Conservation (phyloP, 177 flowering plant species). For the Vitis hybrid region DNA sequence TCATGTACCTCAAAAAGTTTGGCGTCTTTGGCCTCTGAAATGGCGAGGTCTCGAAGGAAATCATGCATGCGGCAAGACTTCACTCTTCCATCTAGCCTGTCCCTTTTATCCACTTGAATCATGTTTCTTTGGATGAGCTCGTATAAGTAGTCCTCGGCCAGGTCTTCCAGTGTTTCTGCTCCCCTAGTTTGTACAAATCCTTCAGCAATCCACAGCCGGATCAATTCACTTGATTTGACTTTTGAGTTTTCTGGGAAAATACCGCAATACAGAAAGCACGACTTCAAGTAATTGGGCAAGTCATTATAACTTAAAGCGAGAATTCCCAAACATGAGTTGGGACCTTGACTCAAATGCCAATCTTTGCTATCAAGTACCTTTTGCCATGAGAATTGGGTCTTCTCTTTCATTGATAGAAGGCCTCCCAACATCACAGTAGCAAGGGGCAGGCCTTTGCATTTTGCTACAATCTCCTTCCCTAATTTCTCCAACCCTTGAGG, state of each 20-base stretch:
- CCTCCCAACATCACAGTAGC: conserved; percentile 4
- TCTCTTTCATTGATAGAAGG: conserved; percentile 2
- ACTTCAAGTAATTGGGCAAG: too few species aligned
- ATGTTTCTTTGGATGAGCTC: conserved; percentile 6
- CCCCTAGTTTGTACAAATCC: conserved; percentile 1
- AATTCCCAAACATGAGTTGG: neutral
- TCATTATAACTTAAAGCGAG: too few species aligned
- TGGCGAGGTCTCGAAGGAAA: conserved; percentile 8
- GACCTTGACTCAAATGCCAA: conserved; percentile 1
- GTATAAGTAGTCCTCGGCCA: conserved; percentile 15
- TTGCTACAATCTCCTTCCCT: conserved; percentile 1
- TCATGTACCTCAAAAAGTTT: neutral
- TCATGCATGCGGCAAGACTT: conserved; percentile 10
- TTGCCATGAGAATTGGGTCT: neutral
- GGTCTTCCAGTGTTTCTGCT: conserved; percentile 9
- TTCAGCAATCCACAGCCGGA: conserved; percentile 10
- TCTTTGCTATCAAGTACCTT: neutral
- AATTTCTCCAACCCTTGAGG: neutral
- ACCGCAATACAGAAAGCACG: too few species aligned
- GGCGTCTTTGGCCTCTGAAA: neutral
- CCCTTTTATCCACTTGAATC: neutral
- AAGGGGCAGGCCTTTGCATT: neutral
- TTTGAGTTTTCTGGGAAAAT: too few species aligned
- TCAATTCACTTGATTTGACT: neutral
- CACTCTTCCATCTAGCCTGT: conserved; percentile 6